Evolutionary conservation across 1,284 basidiomycete species (phyloP), one percentile per base, ranked within the genome.

Genomic region (Porodaedalea pini): DNA sequence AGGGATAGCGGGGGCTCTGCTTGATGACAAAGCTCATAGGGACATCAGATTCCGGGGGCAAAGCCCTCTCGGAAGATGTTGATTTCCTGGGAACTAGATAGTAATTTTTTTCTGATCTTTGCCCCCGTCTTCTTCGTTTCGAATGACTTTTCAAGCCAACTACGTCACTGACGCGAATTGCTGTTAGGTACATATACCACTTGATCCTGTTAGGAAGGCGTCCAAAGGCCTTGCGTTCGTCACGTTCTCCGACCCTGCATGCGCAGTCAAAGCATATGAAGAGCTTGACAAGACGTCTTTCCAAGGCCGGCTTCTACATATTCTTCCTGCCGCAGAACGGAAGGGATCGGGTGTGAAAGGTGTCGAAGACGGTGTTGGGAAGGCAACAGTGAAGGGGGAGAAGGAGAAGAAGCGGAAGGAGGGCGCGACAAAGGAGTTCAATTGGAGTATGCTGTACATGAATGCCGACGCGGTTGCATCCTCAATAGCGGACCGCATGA

Each of bases 401-500:
- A 80, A 79, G 61, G 77, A 82, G 13, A 80, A 82, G 41, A 87
- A 89, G 69, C 78, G 85, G 62, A 96, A 90, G 69, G 78, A 85
- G 13, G 77, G 74, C 25, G 86, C 89, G 4, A 85, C 86, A 34
- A 88, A 86, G 64, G 92, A 93, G 61, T 95, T 98, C 68, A 97
- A 96, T 71, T 99, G 96, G 96, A 88, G 87, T 45, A 91, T 93
- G 78, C 71, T 98, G 61, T 98, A 96, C 69, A 96, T 98, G 93
- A 98, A 97, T 78, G 90, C 88, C 61, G 92, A 96, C 68, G 92
- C 93, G 8, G 92, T 95, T 0, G 86, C 87, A 0, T 85, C 87
- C 1, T 92, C 90, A 3, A 82, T 95, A 27, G 90, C 93, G 1
- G 83, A 87, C 62, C 80, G 92, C 8, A 85, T 95, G 75, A 86